phyloP scores from a whole-genome alignment of 2,329 filamentous ascomycete genomes.

The Beauveria brongniartii region DNA sequence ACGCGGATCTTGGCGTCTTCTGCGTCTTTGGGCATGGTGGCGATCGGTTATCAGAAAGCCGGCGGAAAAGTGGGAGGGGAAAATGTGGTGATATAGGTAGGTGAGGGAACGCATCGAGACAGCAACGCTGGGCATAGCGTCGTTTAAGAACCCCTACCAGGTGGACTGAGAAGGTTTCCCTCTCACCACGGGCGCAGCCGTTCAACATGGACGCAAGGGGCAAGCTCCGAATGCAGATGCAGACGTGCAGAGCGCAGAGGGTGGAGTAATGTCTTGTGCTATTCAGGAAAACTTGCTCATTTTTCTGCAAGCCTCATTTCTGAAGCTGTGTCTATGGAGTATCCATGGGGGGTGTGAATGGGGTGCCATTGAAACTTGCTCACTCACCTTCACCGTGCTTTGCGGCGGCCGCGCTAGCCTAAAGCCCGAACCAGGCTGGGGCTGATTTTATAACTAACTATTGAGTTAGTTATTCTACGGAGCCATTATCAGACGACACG shows the following conservation, averaged over 20 bases:
- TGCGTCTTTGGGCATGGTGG: not conserved
- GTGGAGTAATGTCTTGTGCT: not conserved
- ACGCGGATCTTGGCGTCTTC: not conserved
- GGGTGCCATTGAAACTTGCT: conserved; percentile 6
- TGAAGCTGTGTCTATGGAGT: not conserved
- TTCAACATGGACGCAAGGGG: no score
- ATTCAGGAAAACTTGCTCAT: conserved; percentile 9
- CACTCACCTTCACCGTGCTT: not conserved
- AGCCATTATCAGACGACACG: not conserved
- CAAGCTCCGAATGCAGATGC: no score
- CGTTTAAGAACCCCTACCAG: not conserved
- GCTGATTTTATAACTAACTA: not conserved
- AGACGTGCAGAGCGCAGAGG: not conserved
- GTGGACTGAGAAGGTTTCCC: not conserved
- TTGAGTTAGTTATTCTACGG: no score
- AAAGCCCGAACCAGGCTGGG: not conserved
- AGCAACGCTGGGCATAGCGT: not conserved
- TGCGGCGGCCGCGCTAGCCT: not conserved
- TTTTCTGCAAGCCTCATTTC: conserved; percentile 5
- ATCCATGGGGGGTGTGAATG: no score
- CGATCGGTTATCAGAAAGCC: not conserved
- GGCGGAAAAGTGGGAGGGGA: not conserved
- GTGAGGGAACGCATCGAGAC: not conserved
- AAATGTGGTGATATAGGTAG: no score
- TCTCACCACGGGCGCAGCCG: not conserved